phyloP scores from a whole-genome alignment of 805 yeast genomes.

The Lachancea mirantina region DNA sequence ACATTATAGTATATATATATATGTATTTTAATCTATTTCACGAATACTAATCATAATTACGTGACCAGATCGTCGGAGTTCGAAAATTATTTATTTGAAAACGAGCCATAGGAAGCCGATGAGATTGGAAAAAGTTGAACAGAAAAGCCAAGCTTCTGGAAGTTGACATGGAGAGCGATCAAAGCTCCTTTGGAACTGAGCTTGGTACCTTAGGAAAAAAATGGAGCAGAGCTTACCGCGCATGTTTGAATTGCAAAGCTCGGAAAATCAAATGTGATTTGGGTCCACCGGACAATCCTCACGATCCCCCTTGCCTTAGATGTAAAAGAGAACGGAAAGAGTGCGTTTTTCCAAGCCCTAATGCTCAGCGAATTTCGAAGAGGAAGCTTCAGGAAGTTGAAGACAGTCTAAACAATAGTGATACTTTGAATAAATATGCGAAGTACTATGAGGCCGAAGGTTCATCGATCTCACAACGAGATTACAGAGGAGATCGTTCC shows the following conservation, averaged over 20 bases:
- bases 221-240: constrained; percentile 65
- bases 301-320: constrained; percentile 76
- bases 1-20: too few species aligned
- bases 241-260: constrained; percentile 79
- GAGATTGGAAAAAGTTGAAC: background rate
- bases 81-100: background rate
- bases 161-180: too few species aligned
- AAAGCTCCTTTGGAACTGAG: too few species aligned
- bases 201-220: constrained; percentile 12
- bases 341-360: constrained; percentile 70
- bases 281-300: constrained; percentile 66
- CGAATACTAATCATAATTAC: too few species aligned
- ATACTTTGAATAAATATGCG: too few species aligned
- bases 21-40: too few species aligned
- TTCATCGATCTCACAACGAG: too few species aligned
- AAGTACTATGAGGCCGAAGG: too few species aligned
- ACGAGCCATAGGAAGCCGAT: background rate
- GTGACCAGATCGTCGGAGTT: too few species aligned
- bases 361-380: constrained; percentile 26
- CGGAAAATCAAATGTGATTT: constrained; percentile 83
- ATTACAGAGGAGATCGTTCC: too few species aligned
- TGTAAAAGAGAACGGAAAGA: constrained; percentile 77
- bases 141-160: background rate
- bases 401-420: constrained; percentile 1
- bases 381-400: background rate